Evolutionary conservation across 2,329 filamentous ascomycete genomes (phyloP).

Genomic region (Cryoendolithus antarcticus): DNA sequence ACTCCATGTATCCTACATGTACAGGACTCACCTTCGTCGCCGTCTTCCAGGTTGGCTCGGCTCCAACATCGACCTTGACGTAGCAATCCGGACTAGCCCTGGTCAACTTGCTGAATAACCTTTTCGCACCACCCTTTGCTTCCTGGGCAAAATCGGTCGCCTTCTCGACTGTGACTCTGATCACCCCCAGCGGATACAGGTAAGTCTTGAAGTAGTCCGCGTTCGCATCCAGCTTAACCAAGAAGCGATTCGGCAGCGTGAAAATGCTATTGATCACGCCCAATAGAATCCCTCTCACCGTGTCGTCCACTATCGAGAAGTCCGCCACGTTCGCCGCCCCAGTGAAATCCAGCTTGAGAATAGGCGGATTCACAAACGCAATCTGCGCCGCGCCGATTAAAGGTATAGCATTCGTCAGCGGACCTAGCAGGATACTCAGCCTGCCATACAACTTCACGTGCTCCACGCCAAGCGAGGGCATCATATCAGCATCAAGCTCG

Average conservation of each 20-base stretch:
- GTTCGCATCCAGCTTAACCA: constrained; percentile 35
- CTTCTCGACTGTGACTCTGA: constrained; percentile 33
- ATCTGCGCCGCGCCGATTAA: constrained; percentile 38
- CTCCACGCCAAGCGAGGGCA: constrained; percentile 36
- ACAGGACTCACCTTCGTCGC: constrained; percentile 24
- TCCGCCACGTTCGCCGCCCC: constrained; percentile 36
- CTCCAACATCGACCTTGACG: constrained; percentile 32
- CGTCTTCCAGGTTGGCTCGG: constrained; percentile 34
- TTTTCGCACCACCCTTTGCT: constrained; percentile 28
- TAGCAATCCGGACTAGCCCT: constrained; percentile 38
- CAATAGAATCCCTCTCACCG: constrained; percentile 34
- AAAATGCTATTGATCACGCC: constrained; percentile 34
- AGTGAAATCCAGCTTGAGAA: constrained; percentile 36
- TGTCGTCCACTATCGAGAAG: constrained; percentile 28
- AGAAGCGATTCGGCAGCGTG: constrained; percentile 38
- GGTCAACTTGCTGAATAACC: constrained; percentile 31
- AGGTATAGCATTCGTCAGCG: constrained; percentile 35
- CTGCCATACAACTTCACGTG: constrained; percentile 33
- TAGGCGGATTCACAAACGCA: constrained; percentile 37
- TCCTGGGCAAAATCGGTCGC: constrained; percentile 28
- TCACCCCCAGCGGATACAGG: constrained; percentile 30
- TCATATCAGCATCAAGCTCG: constrained; percentile 33
- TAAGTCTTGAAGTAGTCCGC: constrained; percentile 39
- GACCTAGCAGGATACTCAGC: constrained; percentile 32
- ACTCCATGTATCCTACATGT: too few relatives aligned